A percentile compares a stretch with the other conserved stretches of the same genome.
Conservation (phyloP, 371 early-diverging fungal genomes). For the Lichtheimia corymbifera region DNA sequence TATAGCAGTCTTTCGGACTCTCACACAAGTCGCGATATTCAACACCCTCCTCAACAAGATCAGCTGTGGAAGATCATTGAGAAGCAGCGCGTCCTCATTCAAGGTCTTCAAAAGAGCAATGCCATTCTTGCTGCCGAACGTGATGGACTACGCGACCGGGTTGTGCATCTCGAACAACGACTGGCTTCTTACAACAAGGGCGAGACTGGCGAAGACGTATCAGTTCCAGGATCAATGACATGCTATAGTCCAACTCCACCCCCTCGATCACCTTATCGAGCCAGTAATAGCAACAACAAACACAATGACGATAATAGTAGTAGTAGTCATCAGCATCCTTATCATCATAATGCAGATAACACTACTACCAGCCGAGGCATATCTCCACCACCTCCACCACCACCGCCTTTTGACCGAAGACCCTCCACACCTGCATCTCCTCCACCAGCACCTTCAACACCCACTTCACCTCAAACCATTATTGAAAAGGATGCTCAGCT, state of each 20-base stretch:
- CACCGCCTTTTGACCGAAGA: conserved; percentile 4
- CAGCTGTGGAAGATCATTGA: conserved; percentile 91
- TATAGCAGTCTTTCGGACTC: not conserved
- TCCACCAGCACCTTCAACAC: conserved; percentile 1
- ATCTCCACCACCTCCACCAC: conserved; percentile 28
- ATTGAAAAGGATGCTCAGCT: conserved; percentile 18
- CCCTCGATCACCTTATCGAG: conserved; percentile 26
- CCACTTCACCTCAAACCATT: conserved; percentile 9
- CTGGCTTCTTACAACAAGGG: conserved; percentile 10
- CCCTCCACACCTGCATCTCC: conserved; percentile 3
- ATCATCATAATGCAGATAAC: conserved; percentile 21
- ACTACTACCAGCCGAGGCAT: conserved; percentile 27
- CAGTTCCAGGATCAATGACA: not conserved
- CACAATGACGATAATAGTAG: not conserved
- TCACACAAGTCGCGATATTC: conserved; percentile 1
- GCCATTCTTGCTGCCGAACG: conserved; percentile 54
- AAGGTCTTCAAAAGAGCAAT: conserved; percentile 65
- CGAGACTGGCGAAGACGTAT: not conserved
- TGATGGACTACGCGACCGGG: conserved; percentile 50
- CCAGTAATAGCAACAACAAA: conserved; percentile 5
- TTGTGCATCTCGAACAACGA: conserved; percentile 26
- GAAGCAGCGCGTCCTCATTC: conserved; percentile 82
- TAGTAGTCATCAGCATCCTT: conserved; percentile 7
- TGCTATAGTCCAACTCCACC: conserved; percentile 14
- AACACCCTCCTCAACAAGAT: conserved; percentile 63